These are phyloP conservation scores for Cryptosporidium bovis DNA, from an alignment of 169 alveolate species.

Conservation along the genomic window DNA sequence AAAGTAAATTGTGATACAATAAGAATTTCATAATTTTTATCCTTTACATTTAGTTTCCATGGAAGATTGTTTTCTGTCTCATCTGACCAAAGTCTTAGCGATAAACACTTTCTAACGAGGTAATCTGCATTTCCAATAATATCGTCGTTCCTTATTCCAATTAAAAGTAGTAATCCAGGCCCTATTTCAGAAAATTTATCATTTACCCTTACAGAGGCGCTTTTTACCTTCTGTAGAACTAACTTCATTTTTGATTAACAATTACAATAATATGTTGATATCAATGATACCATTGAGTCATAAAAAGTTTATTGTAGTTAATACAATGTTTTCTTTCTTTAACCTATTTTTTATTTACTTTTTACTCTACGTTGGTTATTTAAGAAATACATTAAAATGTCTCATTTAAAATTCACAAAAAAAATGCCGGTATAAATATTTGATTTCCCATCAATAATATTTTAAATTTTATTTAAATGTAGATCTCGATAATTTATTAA, in stretches of 20 bases:
- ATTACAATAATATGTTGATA: background rate
- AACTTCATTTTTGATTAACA: slow-evolving; percentile 81
- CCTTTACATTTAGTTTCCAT: slow-evolving; percentile 88
- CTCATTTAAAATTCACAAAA: no score
- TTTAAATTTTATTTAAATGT: no score
- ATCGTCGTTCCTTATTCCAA: slow-evolving; percentile 87
- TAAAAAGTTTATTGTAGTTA: background rate
- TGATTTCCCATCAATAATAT: no score
- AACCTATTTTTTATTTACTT: no score
- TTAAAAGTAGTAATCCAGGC: slow-evolving; percentile 85
- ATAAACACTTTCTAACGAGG: slow-evolving; percentile 85
- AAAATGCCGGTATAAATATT: no score
- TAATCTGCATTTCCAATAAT: slow-evolving; percentile 78
- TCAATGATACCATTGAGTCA: background rate
- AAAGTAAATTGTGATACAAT: slow-evolving; percentile 92
- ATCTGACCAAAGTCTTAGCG: slow-evolving; percentile 86
- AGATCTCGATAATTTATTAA: no score
- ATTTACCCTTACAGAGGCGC: slow-evolving; percentile 85
- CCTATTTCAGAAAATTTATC: slow-evolving; percentile 86
- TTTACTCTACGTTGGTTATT: no score
- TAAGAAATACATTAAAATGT: no score
- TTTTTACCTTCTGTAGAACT: slow-evolving; percentile 86
- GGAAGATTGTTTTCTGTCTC: slow-evolving; percentile 76
- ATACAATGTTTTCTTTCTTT: no score
- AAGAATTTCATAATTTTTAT: slow-evolving; percentile 85